Base-by-base conservation (phyloP, 2,329 filamentous ascomycete genomes). In the Sordariomycetes sp. region DNA sequence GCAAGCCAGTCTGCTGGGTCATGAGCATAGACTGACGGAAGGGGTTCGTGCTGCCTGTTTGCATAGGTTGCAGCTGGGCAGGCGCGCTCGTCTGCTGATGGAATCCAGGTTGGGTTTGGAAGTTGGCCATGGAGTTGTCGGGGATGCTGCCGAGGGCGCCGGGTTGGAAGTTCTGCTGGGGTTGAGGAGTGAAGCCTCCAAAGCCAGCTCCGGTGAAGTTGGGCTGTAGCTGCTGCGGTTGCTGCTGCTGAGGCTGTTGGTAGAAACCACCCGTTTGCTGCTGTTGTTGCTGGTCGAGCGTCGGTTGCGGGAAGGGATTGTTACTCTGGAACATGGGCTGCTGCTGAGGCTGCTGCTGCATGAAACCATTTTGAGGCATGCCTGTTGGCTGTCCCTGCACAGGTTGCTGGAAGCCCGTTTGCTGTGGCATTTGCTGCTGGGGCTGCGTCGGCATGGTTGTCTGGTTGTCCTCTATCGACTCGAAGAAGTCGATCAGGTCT, bases 401-500 rank as follows among this genome's bases (percentile, higher is more conserved):
- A 8, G 14, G 25, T 24, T 20, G 16, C 36, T 45, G 45, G 28
- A 45, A 41, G 2, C 42, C 39, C 19, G 45, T 39, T 23, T 48
- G 46, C 28, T 32, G 54, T 31, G 58, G 50, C 39, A 63, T 64
- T 18, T 55, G 42, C 32, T 32, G 45, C 33, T 48, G 48, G 41
- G 17, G 9, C 21, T 39, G 37, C 18, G 30, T 30, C 9, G 34
- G 29, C 68, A 85, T 74, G 2, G 80, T 68, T 33, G 84, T 84
- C 54, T 92, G 86, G 43, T 88, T 87, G 51, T 86, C 79, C 50
- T 95, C 88, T 48, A 94, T 94, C 6, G 86, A 88, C 50, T 82
- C 90, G 55, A 94, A 94, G 59, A 94, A 95, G 63, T 90, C 92
- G 51, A 94, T 96, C 40, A 93, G 68, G 63, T 93, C 84, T 19